Evolutionary conservation across 2,329 filamentous ascomycete species (phyloP).

Genomic region (Byssoonygena ceratinophila): DNA sequence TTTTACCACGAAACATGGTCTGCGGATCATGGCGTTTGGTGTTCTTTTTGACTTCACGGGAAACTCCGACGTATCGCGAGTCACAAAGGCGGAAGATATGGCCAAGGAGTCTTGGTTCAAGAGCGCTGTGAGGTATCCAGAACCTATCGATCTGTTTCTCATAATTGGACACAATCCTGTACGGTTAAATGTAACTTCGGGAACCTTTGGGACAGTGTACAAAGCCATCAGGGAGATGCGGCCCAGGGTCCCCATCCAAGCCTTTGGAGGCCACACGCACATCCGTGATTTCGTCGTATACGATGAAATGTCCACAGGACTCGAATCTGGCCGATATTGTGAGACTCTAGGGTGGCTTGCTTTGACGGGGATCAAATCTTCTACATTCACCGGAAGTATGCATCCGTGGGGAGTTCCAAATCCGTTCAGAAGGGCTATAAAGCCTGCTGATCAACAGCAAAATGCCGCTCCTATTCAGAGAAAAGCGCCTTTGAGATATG

Average conservation of each 20-base stretch:
- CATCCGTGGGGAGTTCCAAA: constrained; percentile 36
- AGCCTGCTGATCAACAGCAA: constrained; percentile 10
- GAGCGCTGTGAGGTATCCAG: constrained; percentile 43
- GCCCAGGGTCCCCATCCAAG: constrained; percentile 51
- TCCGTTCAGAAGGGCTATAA: constrained; percentile 32
- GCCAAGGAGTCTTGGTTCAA: constrained; percentile 51
- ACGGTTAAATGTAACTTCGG: constrained; percentile 34
- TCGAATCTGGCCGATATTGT: constrained; percentile 56
- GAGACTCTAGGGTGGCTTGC: constrained; percentile 58
- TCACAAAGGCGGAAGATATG: constrained; percentile 45
- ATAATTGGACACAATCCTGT: constrained; percentile 55
- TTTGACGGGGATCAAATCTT: constrained; percentile 48
- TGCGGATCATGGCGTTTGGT: constrained; percentile 45
- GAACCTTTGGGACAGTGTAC: constrained; percentile 42
- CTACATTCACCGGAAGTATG: constrained; percentile 37
- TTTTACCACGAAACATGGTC: constrained; percentile 40
- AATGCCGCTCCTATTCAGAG: not conserved
- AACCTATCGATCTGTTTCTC: constrained; percentile 54
- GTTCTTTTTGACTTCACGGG: constrained; percentile 43
- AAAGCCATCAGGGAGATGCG: constrained; percentile 49
- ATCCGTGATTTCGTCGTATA: constrained; percentile 56
- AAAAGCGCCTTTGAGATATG: constrained; percentile 30
- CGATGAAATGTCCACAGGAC: constrained; percentile 50
- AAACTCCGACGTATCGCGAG: constrained; percentile 52
- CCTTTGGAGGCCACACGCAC: constrained; percentile 56